Conservation (phyloP, 345 rosid species). For the Kandelia obovata region DNA sequence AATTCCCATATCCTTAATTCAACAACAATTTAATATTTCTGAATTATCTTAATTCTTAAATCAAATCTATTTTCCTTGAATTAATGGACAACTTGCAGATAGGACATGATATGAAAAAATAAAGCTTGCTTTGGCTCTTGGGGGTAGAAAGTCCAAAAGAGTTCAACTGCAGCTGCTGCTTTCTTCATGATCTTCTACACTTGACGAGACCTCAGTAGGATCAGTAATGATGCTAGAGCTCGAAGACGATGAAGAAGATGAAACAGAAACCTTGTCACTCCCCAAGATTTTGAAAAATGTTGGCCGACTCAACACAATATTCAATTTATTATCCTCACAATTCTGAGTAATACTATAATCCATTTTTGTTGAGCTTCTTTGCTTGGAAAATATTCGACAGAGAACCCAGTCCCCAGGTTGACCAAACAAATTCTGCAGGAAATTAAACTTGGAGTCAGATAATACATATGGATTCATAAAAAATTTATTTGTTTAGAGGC, state of each 20-base stretch:
- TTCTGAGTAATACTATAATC: not conserved
- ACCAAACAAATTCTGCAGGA: conserved; percentile 7
- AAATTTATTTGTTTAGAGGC: too few species aligned
- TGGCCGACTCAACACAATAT: not conserved
- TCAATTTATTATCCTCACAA: not conserved
- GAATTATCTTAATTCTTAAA: too few species aligned
- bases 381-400: conserved; percentile 46
- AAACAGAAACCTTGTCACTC: conserved; percentile 7
- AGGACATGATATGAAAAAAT: too few species aligned
- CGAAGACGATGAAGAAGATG: conserved; percentile 25
- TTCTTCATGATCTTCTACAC: conserved; percentile 35
- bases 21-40: too few species aligned
- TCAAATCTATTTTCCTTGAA: too few species aligned
- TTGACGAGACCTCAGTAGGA: conserved; percentile 22
- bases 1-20: too few species aligned
- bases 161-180: conserved; percentile 24
- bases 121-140: too few species aligned
- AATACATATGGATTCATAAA: too few species aligned
- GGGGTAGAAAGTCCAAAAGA: not conserved
- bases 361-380: conserved; percentile 21
- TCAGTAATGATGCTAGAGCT: conserved; percentile 19
- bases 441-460: not conserved
- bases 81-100: too few species aligned
- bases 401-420: conserved; percentile 44
- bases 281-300: conserved; percentile 16